Percentiles rank a stretch among this genome's conserved stretches.
These are phyloP conservation scores for Mortierella sp. DNA, from an alignment of 371 early-diverging fungal species.

Conservation along the genomic window DNA sequence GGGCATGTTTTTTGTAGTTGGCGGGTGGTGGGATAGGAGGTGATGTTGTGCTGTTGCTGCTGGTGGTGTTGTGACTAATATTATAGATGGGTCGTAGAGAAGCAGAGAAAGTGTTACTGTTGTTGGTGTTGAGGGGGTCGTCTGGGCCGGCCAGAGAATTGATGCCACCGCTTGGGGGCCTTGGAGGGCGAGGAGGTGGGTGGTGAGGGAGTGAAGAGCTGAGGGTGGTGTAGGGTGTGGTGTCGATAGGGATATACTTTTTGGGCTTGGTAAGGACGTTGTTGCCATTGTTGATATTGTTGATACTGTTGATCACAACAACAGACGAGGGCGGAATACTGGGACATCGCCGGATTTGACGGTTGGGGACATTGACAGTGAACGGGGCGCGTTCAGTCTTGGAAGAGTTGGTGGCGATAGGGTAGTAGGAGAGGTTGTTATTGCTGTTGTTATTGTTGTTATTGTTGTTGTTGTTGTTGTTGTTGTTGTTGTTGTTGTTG, in stretches of 20 bases:
- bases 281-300: not conserved
- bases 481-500: not conserved
- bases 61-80: not conserved
- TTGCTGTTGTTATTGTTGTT: not conserved
- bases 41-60: not conserved
- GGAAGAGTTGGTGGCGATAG: not conserved
- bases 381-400: not conserved
- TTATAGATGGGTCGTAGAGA: not conserved
- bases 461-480: not conserved
- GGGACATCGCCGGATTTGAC: slow-evolving; percentile 12
- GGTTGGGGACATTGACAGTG: not conserved
- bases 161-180: slow-evolving; percentile 8
- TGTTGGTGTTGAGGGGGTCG: not conserved
- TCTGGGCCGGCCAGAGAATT: slow-evolving; percentile 17
- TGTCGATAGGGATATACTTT: slow-evolving; percentile 21
- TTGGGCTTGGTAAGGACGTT: not conserved
- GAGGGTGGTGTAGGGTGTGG: slow-evolving; percentile 16
- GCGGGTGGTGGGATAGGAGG: not conserved
- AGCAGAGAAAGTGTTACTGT: not conserved
- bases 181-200: slow-evolving; percentile 15
- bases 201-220: slow-evolving; percentile 15
- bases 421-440: not conserved
- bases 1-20: not conserved
- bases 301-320: not conserved
- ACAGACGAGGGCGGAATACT: slow-evolving; percentile 7